phyloP scores from a whole-genome alignment of 106 monocot species.

The Iris macrosiphon region DNA sequence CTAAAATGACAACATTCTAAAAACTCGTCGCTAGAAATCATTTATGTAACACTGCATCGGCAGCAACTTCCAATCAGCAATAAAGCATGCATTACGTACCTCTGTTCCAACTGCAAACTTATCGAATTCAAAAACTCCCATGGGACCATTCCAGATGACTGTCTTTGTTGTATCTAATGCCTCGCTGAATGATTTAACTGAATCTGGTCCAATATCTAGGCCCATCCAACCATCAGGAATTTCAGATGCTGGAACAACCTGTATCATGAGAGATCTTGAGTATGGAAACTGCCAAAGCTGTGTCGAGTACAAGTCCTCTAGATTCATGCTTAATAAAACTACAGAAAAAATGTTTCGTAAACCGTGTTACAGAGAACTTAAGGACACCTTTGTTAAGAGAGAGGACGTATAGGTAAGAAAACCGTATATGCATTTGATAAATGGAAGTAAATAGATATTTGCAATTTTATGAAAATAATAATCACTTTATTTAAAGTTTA shows the following conservation, averaged over 20 bases:
- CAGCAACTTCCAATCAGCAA: too few species aligned
- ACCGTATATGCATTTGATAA: too few species aligned
- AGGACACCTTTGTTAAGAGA: background rate
- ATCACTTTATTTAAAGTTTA: too few species aligned
- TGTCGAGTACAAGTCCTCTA: background rate
- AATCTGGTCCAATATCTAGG: constrained; percentile 25
- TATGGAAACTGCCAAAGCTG: background rate
- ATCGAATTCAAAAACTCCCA: constrained; percentile 20
- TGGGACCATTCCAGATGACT: constrained; percentile 20
- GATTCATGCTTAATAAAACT: background rate
- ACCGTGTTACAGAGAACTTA: too few species aligned
- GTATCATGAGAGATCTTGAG: background rate
- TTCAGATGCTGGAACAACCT: constrained; percentile 16
- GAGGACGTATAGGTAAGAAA: too few species aligned
- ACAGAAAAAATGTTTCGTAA: background rate
- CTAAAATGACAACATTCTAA: too few species aligned
- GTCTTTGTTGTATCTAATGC: constrained; percentile 19
- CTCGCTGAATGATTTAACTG: constrained; percentile 20
- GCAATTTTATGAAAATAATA: too few species aligned
- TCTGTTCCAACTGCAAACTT: constrained; percentile 23
- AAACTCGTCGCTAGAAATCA: too few species aligned
- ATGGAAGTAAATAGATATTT: too few species aligned
- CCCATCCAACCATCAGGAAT: constrained; percentile 26
- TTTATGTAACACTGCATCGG: too few species aligned
- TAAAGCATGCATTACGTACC: constrained; percentile 2